These are phyloP conservation scores for Didymella keratinophila DNA, from an alignment of 2,329 filamentous ascomycete species.

Conservation along the genomic window DNA sequence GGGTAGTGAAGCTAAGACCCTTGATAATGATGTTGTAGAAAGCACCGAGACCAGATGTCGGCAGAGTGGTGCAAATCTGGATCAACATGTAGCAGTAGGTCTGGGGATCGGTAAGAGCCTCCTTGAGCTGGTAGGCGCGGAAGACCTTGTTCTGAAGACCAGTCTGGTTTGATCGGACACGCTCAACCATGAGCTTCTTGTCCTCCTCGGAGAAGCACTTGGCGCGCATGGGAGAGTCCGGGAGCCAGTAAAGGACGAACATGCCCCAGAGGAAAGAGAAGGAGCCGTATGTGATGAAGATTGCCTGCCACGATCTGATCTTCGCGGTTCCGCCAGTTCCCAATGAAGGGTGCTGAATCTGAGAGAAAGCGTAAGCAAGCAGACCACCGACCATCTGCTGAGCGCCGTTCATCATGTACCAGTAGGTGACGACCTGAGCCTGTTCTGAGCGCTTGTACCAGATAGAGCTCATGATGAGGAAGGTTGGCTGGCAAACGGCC, in stretches of 20 bases:
- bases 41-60: slow-evolving; percentile 74
- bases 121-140: slow-evolving; percentile 61
- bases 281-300: slow-evolving; percentile 72
- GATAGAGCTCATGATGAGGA: slow-evolving; percentile 71
- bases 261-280: slow-evolving; percentile 70
- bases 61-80: slow-evolving; percentile 74
- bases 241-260: slow-evolving; percentile 57
- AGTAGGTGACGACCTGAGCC: slow-evolving; percentile 70
- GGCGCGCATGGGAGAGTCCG: slow-evolving; percentile 73
- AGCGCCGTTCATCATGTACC: slow-evolving; percentile 78
- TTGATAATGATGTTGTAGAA: slow-evolving; percentile 79
- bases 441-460: slow-evolving; percentile 78
- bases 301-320: slow-evolving; percentile 71
- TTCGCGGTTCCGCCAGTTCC: slow-evolving; percentile 50
- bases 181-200: slow-evolving; percentile 64
- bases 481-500: slow-evolving; percentile 72
- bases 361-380: slow-evolving; percentile 61
- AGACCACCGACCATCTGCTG: slow-evolving; percentile 77
- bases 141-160: slow-evolving; percentile 60
- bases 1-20: slow-evolving; percentile 68
- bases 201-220: slow-evolving; percentile 73
- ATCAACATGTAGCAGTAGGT: slow-evolving; percentile 65
- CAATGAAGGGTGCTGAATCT: slow-evolving; percentile 31
- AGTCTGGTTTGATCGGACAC: slow-evolving; percentile 57
- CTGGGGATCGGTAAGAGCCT: slow-evolving; percentile 71